A percentile compares a stretch with the other conserved stretches of the same genome.
phyloP scores from a whole-genome alignment of 768 basidiomycete genomes.

The Megacollybia marginata region DNA sequence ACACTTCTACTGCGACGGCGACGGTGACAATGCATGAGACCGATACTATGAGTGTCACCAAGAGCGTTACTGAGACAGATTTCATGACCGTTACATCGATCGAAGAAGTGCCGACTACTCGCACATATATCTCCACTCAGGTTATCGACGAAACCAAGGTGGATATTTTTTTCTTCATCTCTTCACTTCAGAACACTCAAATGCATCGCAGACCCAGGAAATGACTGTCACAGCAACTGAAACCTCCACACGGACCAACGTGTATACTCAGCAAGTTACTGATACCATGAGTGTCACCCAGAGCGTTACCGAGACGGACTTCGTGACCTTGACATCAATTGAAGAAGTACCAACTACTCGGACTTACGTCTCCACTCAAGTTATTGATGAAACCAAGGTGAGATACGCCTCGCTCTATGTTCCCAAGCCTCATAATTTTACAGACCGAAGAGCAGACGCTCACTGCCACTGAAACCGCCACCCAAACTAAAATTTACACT shows the following conservation, averaged over 20 bases:
- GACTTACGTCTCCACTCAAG: conserved; percentile 60
- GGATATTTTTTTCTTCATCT: neutral
- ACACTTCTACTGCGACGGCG: conserved; percentile 12
- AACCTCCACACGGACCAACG: too few relatives aligned
- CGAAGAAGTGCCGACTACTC: conserved; percentile 53
- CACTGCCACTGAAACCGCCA: too few relatives aligned
- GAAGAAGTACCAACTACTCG: conserved; percentile 55
- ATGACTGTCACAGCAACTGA: too few relatives aligned
- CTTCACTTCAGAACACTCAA: too few relatives aligned
- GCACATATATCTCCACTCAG: conserved; percentile 61
- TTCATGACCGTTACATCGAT: conserved; percentile 30
- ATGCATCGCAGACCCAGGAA: too few relatives aligned
- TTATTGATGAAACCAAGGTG: conserved; percentile 49
- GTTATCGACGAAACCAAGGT: conserved; percentile 50
- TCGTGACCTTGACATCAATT: conserved; percentile 45
- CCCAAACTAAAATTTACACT: too few relatives aligned
- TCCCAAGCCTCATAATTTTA: too few relatives aligned
- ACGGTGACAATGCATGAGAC: conserved; percentile 10
- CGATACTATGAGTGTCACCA: conserved; percentile 10
- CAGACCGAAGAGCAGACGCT: too few relatives aligned
- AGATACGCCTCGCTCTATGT: neutral
- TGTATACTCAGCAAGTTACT: conserved; percentile 19
- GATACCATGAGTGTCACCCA: conserved; percentile 51
- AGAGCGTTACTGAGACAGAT: neutral
- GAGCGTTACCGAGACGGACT: conserved; percentile 45